Base-by-base conservation (phyloP, 495 filamentous ascomycete species). In the Trichoderma asperelloides region DNA sequence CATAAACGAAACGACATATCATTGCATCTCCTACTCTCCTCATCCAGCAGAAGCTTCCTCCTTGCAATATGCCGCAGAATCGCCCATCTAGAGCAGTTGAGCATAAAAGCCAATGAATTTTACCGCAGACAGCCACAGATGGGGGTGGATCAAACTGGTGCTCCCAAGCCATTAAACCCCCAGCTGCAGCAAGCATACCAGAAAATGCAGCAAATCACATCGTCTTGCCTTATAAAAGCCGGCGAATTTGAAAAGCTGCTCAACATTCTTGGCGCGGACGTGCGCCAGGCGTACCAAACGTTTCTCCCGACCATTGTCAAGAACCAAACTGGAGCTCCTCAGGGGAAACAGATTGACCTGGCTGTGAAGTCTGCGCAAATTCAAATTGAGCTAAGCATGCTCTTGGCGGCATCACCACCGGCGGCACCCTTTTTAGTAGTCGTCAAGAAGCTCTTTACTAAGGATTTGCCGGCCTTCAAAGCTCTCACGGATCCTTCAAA, bases 1-100 rank as follows among this genome's bases (percentile, higher is more conserved):
- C 76, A 75, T 12, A 67, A 74, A 12, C 77, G 78, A 33, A 80
- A 80, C 55, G 78, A 84, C 40, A 75, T 91, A 16, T 79, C 88
- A 28, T 80, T 96, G 28, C 79, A 91, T 68, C 78, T 92, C 62
- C 78, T 92, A 62, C 84, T 93, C 27, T 88, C 87, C 67, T 91
- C 88, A 64, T 86, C 89, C 69, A 88, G 89, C 16, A 86, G 91
- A 13, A 84, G 86, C 57, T 88, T 93, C 70, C 78, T 93, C 64
- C 83, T 82, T 21, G 87, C 87, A 49, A 82, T 86, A 66, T 91
- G 87, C 75, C 88, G 86, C 63, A 85, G 84, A 37, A 82, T 93
- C 39, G 25, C 65, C 9, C 78, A 82, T 39, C 74, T 86, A 33
- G 81, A 84, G 68, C 67, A 72, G 12, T 70, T 80, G 21, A 73